Evolutionary conservation across 2,329 filamentous ascomycete genomes (phyloP).

Genomic region (Aspergillus carbonarius): DNA sequence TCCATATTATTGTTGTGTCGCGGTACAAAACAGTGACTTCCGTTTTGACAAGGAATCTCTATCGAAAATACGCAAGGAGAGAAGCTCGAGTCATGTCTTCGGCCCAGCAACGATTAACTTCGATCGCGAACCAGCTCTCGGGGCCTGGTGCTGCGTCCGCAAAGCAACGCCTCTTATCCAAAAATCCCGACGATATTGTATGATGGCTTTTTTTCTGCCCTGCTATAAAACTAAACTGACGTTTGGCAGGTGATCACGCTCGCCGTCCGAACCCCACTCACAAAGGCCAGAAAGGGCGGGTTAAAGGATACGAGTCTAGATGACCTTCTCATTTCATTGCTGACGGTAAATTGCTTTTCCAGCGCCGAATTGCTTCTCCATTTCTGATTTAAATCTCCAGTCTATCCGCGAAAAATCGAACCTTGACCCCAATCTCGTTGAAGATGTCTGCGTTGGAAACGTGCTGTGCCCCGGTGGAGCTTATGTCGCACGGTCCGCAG

Average conservation of each 20-base stretch:
- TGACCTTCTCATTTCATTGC: conserved; percentile 37
- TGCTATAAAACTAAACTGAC: not conserved
- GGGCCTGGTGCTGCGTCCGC: conserved; percentile 27
- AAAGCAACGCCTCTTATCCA: conserved; percentile 33
- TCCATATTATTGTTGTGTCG: conserved; percentile 6
- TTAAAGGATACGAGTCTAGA: conserved; percentile 40
- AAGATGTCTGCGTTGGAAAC: conserved; percentile 85
- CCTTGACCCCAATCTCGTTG: conserved; percentile 80
- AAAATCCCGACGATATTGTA: conserved; percentile 43
- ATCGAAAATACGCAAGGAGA: not conserved
- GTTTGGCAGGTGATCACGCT: conserved; percentile 41
- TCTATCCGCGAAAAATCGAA: conserved; percentile 76
- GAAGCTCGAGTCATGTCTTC: conserved; percentile 34
- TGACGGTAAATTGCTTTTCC: conserved; percentile 30
- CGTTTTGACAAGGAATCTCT: not conserved
- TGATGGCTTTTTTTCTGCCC: conserved; percentile 13
- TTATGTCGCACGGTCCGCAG: conserved; percentile 85
- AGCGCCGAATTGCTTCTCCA: not conserved
- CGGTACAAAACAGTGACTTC: not conserved
- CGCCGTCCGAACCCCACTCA: conserved; percentile 40
- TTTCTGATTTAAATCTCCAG: conserved; percentile 28
- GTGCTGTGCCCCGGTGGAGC: conserved; percentile 86
- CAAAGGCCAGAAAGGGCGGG: conserved; percentile 42
- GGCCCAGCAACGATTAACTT: conserved; percentile 39
- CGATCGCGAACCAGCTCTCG: conserved; percentile 43